Conservation (phyloP, 2,329 filamentous ascomycete genomes). For the Fusarium sp. region DNA sequence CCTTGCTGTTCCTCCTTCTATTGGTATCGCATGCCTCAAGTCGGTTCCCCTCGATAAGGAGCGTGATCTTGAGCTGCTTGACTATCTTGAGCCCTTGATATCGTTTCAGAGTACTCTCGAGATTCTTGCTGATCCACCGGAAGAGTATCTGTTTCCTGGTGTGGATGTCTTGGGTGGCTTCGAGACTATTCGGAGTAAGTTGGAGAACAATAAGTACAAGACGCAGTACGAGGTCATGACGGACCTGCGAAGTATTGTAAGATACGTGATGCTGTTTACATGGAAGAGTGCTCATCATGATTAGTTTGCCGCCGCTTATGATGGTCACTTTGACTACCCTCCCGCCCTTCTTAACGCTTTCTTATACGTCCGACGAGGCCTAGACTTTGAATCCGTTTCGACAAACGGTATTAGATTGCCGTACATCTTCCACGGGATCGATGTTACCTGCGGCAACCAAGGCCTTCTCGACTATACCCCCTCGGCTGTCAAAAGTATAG, state of each 20-base stretch:
- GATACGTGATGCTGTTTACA: background rate
- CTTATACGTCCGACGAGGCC: slow-evolving; percentile 27
- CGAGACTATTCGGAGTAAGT: slow-evolving; percentile 32
- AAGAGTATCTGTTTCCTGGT: slow-evolving; percentile 44
- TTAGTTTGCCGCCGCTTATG: slow-evolving; percentile 43
- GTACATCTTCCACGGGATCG: slow-evolving; percentile 38
- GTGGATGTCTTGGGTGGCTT: slow-evolving; percentile 44
- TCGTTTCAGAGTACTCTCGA: slow-evolving; percentile 46
- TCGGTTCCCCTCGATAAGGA: slow-evolving; percentile 46
- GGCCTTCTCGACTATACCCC: slow-evolving; percentile 39
- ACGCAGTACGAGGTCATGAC: slow-evolving; percentile 47
- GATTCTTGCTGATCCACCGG: slow-evolving; percentile 41
- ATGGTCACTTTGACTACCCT: slow-evolving; percentile 47
- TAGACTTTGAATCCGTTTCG: slow-evolving; percentile 41
- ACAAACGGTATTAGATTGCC: slow-evolving; percentile 34
- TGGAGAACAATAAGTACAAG: slow-evolving; percentile 38
- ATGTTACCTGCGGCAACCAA: slow-evolving; percentile 34
- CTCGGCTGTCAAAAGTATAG: slow-evolving; percentile 44
- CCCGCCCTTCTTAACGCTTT: slow-evolving; percentile 44
- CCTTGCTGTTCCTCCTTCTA: slow-evolving; percentile 38
- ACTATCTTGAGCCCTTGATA: slow-evolving; percentile 41
- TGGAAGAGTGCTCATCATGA: slow-evolving; percentile 2
- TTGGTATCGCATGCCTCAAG: slow-evolving; percentile 46
- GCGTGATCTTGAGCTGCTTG: slow-evolving; percentile 43
- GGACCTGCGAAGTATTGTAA: slow-evolving; percentile 46